Evolutionary conservation across 1,284 basidiomycete species (phyloP), one percentile per base, ranked within the genome.

Genomic region (Trametes polyzona): DNA sequence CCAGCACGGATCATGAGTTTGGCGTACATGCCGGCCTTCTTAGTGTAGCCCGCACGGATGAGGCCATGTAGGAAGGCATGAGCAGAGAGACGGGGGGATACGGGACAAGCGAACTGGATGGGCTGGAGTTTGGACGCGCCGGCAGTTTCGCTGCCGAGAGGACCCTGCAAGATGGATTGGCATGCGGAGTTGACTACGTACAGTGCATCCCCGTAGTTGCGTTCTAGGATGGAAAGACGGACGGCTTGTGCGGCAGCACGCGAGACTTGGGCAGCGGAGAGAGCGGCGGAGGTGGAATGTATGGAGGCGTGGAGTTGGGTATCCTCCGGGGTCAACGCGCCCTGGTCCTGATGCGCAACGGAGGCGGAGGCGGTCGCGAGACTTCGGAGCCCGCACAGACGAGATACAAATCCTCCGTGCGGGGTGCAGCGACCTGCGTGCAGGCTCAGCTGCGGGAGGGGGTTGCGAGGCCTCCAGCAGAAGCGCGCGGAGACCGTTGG

Each of bases 21-120:
- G 0, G 83, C 77, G 2, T 84, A 76, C 21, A 69, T 67, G 21
- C 77, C 76, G 0, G 86, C 87, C 49, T 81, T 77, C 53, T 76
- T 70, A 2, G 71, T 55, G 51, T 78, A 69, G 0, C 84, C 81
- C 7, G 73, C 62, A 43, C 86, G 83, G 14, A 90, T 63, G 33
- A 90, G 76, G 30, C 78, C 77, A 54, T 92, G 89, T 11, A 92
- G 63, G 36, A 92, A 75, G 21, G 78, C 73, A 61, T 92, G 88
- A 0, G 82, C 78, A 16, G 84, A 72, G 2, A 90, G 74, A 19
- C 82, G 82, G 3, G 82, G 78, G 14, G 87, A 81, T 12, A 88
- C 71, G 1, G 76, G 69, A 33, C 70, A 70, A 39, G 76, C 76
- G 60, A 87, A 84, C 17, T 78, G 70, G 36, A 86, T 76, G 4